A percentile compares a stretch with the other conserved stretches of the same genome.
These are phyloP conservation scores for Scleroderma citrinum DNA, from an alignment of 768 basidiomycete species.

Conservation along the genomic window DNA sequence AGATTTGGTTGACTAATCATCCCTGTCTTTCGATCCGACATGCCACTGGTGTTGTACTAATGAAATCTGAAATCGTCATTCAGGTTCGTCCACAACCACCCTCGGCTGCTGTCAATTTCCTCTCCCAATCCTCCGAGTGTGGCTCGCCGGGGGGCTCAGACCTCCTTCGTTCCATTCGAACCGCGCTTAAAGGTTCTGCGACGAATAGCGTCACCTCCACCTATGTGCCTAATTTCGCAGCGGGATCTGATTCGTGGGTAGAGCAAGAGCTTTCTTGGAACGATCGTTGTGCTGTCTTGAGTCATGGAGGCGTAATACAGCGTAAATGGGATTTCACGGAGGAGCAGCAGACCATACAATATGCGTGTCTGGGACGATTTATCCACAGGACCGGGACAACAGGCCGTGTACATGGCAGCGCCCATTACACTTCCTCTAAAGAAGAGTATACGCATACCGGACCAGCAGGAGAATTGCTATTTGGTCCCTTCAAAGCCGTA, in stretches of 20 bases:
- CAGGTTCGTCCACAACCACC: slow-evolving; percentile 37
- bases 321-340: slow-evolving; percentile 72
- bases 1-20: too few relatives aligned
- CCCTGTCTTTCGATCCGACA: too few relatives aligned
- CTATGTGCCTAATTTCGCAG: slow-evolving; percentile 37
- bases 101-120: slow-evolving; percentile 40
- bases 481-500: slow-evolving; percentile 39
- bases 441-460: slow-evolving; percentile 12
- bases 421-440: slow-evolving; percentile 23
- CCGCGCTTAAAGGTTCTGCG: slow-evolving; percentile 52
- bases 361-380: slow-evolving; percentile 72
- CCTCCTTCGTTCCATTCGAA: slow-evolving; percentile 52
- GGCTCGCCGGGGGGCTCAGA: slow-evolving; percentile 22
- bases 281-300: slow-evolving; percentile 53
- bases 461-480: slow-evolving; percentile 22
- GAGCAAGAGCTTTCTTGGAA: slow-evolving; percentile 73
- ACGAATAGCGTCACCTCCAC: slow-evolving; percentile 37
- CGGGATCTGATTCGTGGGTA: slow-evolving; percentile 35
- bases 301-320: slow-evolving; percentile 59
- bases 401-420: slow-evolving; percentile 19
- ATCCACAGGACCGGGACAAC: slow-evolving; percentile 40
- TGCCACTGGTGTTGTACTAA: too few relatives aligned
- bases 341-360: slow-evolving; percentile 70
- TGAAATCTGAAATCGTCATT: slow-evolving; percentile 19
- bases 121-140: slow-evolving; percentile 22